phyloP scores from a whole-genome alignment of 2,329 filamentous ascomycete genomes.

The Penicillium sp. region DNA sequence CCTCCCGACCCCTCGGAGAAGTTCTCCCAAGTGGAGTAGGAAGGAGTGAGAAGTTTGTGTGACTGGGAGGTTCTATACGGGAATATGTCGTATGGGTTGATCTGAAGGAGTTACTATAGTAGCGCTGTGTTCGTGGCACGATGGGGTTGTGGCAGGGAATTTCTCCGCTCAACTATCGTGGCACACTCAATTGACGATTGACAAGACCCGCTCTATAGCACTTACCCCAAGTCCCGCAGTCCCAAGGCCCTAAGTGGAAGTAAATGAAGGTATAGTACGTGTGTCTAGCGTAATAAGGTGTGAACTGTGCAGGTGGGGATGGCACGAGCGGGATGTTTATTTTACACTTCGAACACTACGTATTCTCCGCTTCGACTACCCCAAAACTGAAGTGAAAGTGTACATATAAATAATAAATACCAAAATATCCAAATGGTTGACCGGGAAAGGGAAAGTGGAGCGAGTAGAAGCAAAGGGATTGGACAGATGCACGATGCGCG shows the following conservation, averaged over 20 bases:
- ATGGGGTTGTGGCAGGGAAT: background rate
- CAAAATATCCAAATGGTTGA: slow-evolving; percentile 1
- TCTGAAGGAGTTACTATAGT: background rate
- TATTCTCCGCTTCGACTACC: background rate
- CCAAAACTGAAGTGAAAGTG: background rate
- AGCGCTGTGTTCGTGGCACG: slow-evolving; percentile 7
- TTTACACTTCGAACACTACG: background rate
- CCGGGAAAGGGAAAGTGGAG: slow-evolving; percentile 9
- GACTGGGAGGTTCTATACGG: background rate
- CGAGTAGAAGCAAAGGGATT: background rate
- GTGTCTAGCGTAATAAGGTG: slow-evolving; percentile 8
- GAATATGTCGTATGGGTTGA: background rate
- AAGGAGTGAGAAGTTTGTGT: background rate
- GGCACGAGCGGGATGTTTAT: slow-evolving; percentile 9
- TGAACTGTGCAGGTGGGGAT: slow-evolving; percentile 13
- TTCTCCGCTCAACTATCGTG: slow-evolving; percentile 4
- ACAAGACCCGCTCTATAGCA: slow-evolving; percentile 2
- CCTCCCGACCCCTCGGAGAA: slow-evolving; percentile 2
- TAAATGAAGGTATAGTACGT: background rate
- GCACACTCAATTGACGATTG: slow-evolving; percentile 5
- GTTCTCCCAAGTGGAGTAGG: background rate
- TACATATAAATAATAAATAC: background rate
- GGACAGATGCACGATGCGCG: slow-evolving; percentile 1
- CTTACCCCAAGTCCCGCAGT: background rate
- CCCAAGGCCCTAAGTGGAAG: background rate